Conservation (phyloP, 2,329 filamentous ascomycete genomes). For the Colletotrichum liriopes region DNA sequence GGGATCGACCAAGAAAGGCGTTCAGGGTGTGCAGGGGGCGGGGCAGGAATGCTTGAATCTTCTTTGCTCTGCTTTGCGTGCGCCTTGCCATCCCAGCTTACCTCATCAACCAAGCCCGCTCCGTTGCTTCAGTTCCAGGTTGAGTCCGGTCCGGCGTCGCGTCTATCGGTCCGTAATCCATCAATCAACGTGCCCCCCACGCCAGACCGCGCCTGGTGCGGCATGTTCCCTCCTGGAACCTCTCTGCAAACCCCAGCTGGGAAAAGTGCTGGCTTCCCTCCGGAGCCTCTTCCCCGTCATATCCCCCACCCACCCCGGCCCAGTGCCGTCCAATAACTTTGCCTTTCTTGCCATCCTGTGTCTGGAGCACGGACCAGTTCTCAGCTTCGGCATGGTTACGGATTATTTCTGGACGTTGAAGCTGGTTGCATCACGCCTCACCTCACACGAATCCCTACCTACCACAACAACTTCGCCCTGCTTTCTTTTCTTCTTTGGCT, state of each 20-base stretch:
- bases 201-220: constrained; percentile 18
- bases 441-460: constrained; percentile 30
- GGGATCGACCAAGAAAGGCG: constrained; percentile 11
- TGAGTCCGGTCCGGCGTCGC: neutral
- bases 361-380: constrained; percentile 30
- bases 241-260: neutral
- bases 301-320: neutral
- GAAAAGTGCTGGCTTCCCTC: neutral
- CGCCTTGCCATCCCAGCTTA: constrained; percentile 5
- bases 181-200: constrained; percentile 28
- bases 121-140: neutral
- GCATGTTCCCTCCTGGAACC: neutral
- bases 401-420: constrained; percentile 37
- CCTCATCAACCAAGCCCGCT: neutral
- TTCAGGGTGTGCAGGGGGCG: constrained; percentile 10
- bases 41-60: constrained; percentile 38
- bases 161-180: constrained; percentile 4
- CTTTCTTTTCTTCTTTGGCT: neutral
- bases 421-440: constrained; percentile 33
- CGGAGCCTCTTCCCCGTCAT: constrained; percentile 29
- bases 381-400: constrained; percentile 16
- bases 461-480: constrained; percentile 1
- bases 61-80: constrained; percentile 7
- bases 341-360: constrained; percentile 11
- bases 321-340: constrained; percentile 28